Conservation (phyloP, 2,329 filamentous ascomycete genomes). For the Grosmannia serpens region DNA sequence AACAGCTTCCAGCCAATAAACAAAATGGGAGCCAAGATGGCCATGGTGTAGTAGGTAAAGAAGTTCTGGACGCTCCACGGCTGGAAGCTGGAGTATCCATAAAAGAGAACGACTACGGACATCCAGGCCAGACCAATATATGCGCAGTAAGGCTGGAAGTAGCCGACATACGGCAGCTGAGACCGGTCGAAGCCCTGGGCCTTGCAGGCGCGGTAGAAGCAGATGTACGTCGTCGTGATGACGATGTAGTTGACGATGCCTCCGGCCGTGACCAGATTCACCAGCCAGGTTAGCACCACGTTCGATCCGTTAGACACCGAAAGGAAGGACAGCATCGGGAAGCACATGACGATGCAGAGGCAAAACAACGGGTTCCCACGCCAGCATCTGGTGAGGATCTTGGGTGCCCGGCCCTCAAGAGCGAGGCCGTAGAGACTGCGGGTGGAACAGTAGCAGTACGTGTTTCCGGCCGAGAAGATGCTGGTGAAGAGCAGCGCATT, state of each 20-base stretch:
- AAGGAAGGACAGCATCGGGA: slow-evolving; percentile 27
- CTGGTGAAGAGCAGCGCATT: slow-evolving; percentile 49
- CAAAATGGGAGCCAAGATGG: slow-evolving; percentile 39
- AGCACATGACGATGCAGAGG: slow-evolving; percentile 23
- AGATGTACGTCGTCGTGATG: slow-evolving; percentile 26
- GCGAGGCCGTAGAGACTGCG: slow-evolving; percentile 28
- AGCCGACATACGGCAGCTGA: slow-evolving; percentile 25
- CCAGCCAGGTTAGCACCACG: slow-evolving; percentile 29
- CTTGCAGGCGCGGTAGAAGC: slow-evolving; percentile 24
- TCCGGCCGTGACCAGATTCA: slow-evolving; percentile 30
- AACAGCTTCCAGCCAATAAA: slow-evolving; percentile 53
- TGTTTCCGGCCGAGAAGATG: slow-evolving; percentile 49
- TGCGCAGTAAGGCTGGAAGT: slow-evolving; percentile 26
- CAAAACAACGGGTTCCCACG: slow-evolving; percentile 29
- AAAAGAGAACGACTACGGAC: slow-evolving; percentile 19
- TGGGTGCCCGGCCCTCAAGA: slow-evolving; percentile 28
- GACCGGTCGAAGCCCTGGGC: slow-evolving; percentile 23
- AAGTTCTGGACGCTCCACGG: slow-evolving; percentile 36
- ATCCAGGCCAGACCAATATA: slow-evolving; percentile 19
- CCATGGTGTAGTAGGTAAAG: slow-evolving; percentile 46
- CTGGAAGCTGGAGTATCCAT: slow-evolving; percentile 42
- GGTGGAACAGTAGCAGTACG: slow-evolving; percentile 38
- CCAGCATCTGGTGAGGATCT: slow-evolving; percentile 23
- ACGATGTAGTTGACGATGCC: slow-evolving; percentile 32
- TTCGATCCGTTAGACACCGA: slow-evolving; percentile 24